Evolutionary conservation across 768 basidiomycete species (phyloP), one percentile per base, ranked within the genome.

Genomic region (Holtermannia corniformis): DNA sequence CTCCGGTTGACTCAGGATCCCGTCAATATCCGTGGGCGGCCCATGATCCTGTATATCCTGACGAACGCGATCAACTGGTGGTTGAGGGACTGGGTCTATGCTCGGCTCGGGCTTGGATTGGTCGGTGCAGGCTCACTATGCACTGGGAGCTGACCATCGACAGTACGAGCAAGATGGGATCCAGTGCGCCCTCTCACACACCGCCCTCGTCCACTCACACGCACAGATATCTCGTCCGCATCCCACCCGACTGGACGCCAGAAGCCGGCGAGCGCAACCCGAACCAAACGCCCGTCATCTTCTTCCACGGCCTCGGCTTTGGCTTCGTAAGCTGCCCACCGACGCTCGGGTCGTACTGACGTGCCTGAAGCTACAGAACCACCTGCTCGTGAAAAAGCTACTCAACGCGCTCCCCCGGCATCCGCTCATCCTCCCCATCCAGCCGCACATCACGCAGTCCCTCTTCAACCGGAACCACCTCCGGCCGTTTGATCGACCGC

Each of bases 271-370:
- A 77, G 25, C 78, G 80, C 3, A 47, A 60, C 5, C 49, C 63
- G 10, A 64, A 67, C 28, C 56, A 58, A n/a, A 57, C 67, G 41
- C 91, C 91, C 0, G 72, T 92, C 32, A 78, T 95, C 14, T 88
- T 91, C 65, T 70, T 89, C 32, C 90, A 95, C 63, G 92, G 92
- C 2, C 80, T 97, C 1, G 91, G 91, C 10, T 77, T 92, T 46
- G 90, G 90, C 2, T 71, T 87, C 1, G 57, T 60, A 24, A 54
- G 58, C 21, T 23, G 4, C 43, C 19, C 40, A 91, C 65, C 74
- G 78, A 41, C 57, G 74, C n/a, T 22, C 26, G 12, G 20, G n/a
- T 22, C 4, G 10, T 7, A 16, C 2, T 25, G 45, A 5, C 51
- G 5, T 13, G 10, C 24, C 16, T 45, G 20, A 41, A 65, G 64